phyloP scores from a whole-genome alignment of 2,329 filamentous ascomycete genomes.

The Didymellaceae sp. region DNA sequence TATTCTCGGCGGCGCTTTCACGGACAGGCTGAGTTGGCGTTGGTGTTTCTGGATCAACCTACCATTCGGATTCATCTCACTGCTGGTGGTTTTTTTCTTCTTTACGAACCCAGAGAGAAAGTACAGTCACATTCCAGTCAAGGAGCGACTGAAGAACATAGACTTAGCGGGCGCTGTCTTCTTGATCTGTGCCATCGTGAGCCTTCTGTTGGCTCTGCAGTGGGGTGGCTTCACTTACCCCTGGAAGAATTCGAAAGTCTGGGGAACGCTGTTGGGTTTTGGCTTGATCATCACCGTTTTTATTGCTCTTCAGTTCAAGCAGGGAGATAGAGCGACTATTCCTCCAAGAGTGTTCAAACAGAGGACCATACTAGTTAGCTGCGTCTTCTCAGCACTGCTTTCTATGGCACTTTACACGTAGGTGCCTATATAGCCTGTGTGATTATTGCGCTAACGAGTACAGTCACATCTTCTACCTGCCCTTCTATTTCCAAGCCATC shows the following conservation, averaged over 20 bases:
- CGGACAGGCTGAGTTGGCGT: constrained; percentile 48
- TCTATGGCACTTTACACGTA: constrained; percentile 49
- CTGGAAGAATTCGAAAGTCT: constrained; percentile 59
- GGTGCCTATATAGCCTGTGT: constrained; percentile 12
- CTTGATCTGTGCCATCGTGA: constrained; percentile 44
- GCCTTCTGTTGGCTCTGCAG: constrained; percentile 44
- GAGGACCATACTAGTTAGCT: constrained; percentile 43
- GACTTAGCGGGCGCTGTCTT: constrained; percentile 42
- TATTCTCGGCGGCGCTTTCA: constrained; percentile 52
- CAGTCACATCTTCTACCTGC: constrained; percentile 48
- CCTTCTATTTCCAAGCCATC: constrained; percentile 54
- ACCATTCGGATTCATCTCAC: constrained; percentile 52
- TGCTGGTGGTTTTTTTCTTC: constrained; percentile 42
- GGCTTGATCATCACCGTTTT: constrained; percentile 57
- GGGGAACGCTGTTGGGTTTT: constrained; percentile 58
- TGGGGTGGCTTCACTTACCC: constrained; percentile 51
- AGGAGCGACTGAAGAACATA: constrained; percentile 48
- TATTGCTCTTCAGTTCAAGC: constrained; percentile 39
- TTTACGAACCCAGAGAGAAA: constrained; percentile 37
- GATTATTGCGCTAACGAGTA: background rate
- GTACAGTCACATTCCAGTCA: constrained; percentile 38
- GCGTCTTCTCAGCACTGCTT: constrained; percentile 44
- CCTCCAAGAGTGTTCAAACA: constrained; percentile 45
- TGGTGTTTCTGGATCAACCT: constrained; percentile 54
- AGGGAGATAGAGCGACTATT: constrained; percentile 41